Evolutionary conservation across 192 early-diverging fungal species (phyloP).

Genomic region (Kickxella alabastrina): DNA sequence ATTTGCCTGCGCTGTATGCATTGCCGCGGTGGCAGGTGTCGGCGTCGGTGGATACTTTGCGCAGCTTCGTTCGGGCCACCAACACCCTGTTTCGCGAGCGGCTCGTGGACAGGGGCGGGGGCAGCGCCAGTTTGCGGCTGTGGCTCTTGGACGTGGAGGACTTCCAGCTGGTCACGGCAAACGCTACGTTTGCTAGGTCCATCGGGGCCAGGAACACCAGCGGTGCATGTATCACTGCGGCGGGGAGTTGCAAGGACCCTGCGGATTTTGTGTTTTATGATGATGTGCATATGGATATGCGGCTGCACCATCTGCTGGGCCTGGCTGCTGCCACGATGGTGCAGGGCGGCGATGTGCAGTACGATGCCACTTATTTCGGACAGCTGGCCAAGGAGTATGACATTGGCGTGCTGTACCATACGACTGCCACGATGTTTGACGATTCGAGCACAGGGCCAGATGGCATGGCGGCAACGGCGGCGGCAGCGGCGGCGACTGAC

Average conservation of each 20-base stretch:
- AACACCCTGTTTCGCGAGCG: conserved; percentile 14
- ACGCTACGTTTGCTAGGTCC: conserved; percentile 16
- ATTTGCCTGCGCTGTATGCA: conserved; percentile 20
- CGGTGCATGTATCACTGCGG: conserved; percentile 11
- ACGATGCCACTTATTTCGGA: conserved; percentile 11
- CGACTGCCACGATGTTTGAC: conserved; percentile 4
- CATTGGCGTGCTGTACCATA: conserved; percentile 27
- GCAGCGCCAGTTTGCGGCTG: background rate
- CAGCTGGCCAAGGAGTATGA: conserved; percentile 24
- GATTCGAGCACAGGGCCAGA: background rate
- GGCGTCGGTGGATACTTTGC: conserved; percentile 9
- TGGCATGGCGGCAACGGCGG: background rate
- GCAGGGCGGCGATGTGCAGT: conserved; percentile 14
- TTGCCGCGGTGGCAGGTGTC: conserved; percentile 17
- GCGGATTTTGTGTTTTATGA: conserved; percentile 27
- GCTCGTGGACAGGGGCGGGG: conserved; percentile 3
- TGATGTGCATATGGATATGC: conserved; percentile 24
- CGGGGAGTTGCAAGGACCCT: conserved; percentile 11
- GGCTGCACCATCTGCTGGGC: conserved; percentile 23
- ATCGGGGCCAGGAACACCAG: conserved; percentile 25
- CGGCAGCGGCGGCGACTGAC: background rate
- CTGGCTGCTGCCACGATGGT: conserved; percentile 18
- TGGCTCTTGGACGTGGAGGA: conserved; percentile 21
- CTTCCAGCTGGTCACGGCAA: conserved; percentile 20
- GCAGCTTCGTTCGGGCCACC: conserved; percentile 3